Evolutionary conservation across 1,284 basidiomycete species (phyloP).

Genomic region (Boletus chippewaensis): DNA sequence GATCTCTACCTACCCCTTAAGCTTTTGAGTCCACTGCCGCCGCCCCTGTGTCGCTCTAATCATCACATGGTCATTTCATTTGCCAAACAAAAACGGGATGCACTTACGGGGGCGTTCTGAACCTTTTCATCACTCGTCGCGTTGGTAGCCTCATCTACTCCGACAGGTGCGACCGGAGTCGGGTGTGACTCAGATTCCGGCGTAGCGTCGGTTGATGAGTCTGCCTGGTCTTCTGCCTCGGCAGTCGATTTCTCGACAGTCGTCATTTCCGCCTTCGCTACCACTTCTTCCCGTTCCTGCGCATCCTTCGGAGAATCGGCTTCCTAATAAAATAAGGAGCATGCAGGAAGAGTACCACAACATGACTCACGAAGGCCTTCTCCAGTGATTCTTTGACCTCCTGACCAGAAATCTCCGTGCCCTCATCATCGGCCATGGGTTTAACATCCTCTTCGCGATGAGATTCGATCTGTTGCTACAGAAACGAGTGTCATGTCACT

Average conservation of each 20-base stretch:
- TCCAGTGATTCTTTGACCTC: conserved; percentile 34
- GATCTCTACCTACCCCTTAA: background rate
- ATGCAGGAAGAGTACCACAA: background rate
- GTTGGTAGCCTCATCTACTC: conserved; percentile 2
- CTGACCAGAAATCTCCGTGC: conserved; percentile 29
- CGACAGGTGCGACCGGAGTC: background rate
- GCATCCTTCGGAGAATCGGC: conserved; percentile 32
- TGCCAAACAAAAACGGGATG: background rate
- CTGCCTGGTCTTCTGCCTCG: background rate
- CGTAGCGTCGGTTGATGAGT: background rate
- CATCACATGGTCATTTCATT: conserved; percentile 9
- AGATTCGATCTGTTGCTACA: conserved; percentile 21
- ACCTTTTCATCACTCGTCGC: conserved; percentile 6
- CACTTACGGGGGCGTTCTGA: conserved; percentile 15
- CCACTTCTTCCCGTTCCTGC: conserved; percentile 23
- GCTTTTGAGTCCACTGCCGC: conserved; percentile 3
- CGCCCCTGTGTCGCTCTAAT: conserved; percentile 1
- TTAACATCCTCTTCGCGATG: conserved; percentile 1
- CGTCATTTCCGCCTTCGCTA: conserved; percentile 4
- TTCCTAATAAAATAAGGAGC: conserved; percentile 19
- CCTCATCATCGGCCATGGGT: conserved; percentile 31
- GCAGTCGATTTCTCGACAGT: background rate
- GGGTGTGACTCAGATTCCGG: conserved; percentile 6
- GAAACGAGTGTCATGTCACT: conserved; percentile 6
- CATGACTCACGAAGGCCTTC: conserved; percentile 29